Conservation (phyloP, 306 rosid genomes). For the Macrotyloma uniflorum region DNA sequence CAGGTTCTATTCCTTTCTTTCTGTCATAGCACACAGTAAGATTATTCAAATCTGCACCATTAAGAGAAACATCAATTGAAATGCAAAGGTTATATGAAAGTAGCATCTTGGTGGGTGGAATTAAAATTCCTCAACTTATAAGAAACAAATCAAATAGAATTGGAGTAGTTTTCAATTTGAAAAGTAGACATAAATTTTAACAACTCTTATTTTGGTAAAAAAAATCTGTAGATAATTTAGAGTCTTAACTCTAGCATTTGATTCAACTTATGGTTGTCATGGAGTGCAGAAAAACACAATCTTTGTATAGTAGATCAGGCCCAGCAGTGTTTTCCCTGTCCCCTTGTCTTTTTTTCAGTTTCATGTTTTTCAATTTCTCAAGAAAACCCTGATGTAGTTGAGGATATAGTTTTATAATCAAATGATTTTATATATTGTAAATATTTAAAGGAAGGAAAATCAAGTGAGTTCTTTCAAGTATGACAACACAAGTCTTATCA, state of each 20-base stretch:
- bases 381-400: background rate
- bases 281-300: too few species aligned
- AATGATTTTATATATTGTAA: background rate
- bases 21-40: background rate
- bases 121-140: background rate
- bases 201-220: too few species aligned
- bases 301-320: constrained; percentile 29
- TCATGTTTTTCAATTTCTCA: background rate
- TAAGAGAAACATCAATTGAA: background rate
- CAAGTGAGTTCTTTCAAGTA: background rate
- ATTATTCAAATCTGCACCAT: background rate
- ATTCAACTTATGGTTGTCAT: too few species aligned
- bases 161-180: too few species aligned
- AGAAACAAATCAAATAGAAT: too few species aligned
- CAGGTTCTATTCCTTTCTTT: background rate
- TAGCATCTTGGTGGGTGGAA: background rate
- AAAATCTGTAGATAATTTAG: too few species aligned
- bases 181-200: too few species aligned
- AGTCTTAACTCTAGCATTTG: too few species aligned
- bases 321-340: constrained; percentile 10
- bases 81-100: too few species aligned
- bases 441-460: background rate
- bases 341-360: background rate
- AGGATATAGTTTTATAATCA: constrained; percentile 26
- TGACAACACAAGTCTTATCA: constrained; percentile 18